Percentiles rank a stretch among this genome's conserved stretches.
Evolutionary conservation across 352 stramenopile species (phyloP).

Genomic region (Globisporangium cylindrosporum): DNA sequence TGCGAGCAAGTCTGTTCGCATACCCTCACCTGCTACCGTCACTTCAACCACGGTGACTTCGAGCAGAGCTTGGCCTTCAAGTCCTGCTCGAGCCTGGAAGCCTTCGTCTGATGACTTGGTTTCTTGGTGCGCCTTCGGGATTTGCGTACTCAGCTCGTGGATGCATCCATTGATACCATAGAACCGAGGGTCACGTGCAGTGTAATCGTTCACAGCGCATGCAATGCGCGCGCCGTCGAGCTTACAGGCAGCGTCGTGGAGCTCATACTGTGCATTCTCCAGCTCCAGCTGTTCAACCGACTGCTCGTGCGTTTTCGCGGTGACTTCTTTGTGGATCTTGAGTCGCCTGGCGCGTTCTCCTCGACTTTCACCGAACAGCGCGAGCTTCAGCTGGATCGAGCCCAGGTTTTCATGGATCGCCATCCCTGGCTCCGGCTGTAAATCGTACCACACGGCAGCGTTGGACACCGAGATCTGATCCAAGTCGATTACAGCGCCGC

Average conservation of each 20-base stretch:
- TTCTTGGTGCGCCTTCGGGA: slow-evolving; percentile 54
- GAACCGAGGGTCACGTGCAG: slow-evolving; percentile 57
- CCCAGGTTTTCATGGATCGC: slow-evolving; percentile 44
- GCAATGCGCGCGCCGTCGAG: slow-evolving; percentile 68
- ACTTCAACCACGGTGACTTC: slow-evolving; percentile 54
- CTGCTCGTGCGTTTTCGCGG: slow-evolving; percentile 54
- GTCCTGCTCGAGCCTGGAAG: slow-evolving; percentile 46
- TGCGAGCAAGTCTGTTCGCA: slow-evolving; percentile 26
- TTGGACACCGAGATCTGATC: slow-evolving; percentile 49
- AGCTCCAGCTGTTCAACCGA: slow-evolving; percentile 61
- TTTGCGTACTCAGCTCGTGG: slow-evolving; percentile 60
- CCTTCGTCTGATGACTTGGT: slow-evolving; percentile 50
- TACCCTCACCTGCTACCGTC: slow-evolving; percentile 19
- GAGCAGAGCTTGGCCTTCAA: slow-evolving; percentile 60
- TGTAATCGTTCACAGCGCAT: slow-evolving; percentile 63
- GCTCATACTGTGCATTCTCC: slow-evolving; percentile 59
- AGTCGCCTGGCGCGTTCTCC: slow-evolving; percentile 46
- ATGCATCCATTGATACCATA: slow-evolving; percentile 82
- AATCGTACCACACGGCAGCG: slow-evolving; percentile 42
- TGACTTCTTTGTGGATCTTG: slow-evolving; percentile 55
- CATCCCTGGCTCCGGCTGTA: slow-evolving; percentile 49
- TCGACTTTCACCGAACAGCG: slow-evolving; percentile 54
- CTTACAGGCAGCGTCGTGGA: slow-evolving; percentile 64
- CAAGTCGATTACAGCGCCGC: slow-evolving; percentile 43
- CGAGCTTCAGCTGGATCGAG: slow-evolving; percentile 49